Conservation (phyloP, 2,329 filamentous ascomycete genomes). For the Colletotrichum sansevieriae region DNA sequence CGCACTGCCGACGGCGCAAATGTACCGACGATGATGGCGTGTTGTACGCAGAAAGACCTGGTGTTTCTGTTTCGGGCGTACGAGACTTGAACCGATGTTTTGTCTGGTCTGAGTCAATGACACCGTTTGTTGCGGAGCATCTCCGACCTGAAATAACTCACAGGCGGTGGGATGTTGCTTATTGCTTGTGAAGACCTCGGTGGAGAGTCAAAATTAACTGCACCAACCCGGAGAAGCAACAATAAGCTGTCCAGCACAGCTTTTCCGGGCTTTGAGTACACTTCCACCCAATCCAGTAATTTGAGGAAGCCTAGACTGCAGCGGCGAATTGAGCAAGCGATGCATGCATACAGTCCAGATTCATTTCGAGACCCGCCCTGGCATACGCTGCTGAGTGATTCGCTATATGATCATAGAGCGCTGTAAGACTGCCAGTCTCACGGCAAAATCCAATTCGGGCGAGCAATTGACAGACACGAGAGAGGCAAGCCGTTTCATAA, state of each 20-base stretch:
- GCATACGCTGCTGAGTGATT: background rate
- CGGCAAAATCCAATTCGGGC: conserved; percentile 3
- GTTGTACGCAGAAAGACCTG: too few species aligned
- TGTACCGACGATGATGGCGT: background rate
- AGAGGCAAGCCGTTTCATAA: conserved; percentile 9
- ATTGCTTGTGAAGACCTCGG: conserved; percentile 16
- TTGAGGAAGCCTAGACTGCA: background rate
- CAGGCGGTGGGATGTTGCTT: conserved; percentile 14
- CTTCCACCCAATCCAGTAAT: background rate
- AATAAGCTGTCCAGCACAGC: background rate
- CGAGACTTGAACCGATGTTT: background rate
- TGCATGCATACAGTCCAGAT: background rate
- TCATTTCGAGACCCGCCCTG: background rate
- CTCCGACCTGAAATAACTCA: conserved; percentile 4
- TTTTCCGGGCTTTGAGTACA: background rate
- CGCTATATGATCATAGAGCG: background rate
- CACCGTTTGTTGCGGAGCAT: conserved; percentile 1
- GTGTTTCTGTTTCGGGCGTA: too few species aligned
- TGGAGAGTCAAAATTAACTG: conserved; percentile 12
- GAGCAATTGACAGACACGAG: conserved; percentile 8
- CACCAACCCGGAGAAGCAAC: conserved; percentile 10
- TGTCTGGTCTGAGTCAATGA: conserved; percentile 14
- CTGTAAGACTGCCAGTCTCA: background rate
- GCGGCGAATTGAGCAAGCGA: background rate
- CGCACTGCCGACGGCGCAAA: conserved; percentile 5